phyloP scores from a whole-genome alignment of 2,329 filamentous ascomycete species.

The Scedosporium minutisporum region DNA sequence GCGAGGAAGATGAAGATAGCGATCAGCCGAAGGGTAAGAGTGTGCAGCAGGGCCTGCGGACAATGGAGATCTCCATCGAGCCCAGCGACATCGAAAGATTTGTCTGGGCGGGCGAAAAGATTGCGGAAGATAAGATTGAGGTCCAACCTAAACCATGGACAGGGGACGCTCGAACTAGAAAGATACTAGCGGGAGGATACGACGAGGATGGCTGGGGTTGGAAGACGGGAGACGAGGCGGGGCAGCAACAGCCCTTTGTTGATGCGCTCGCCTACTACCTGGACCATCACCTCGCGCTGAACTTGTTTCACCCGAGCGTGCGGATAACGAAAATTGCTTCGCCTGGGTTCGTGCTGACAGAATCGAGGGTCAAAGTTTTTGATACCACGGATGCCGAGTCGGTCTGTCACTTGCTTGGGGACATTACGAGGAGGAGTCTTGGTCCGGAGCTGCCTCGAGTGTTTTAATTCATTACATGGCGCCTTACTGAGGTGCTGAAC shows the following conservation, averaged over 20 bases:
- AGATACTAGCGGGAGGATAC: conserved; percentile 35
- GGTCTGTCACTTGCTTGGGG: not conserved
- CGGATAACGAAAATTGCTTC: conserved; percentile 43
- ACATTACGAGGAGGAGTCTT: not conserved
- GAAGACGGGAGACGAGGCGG: conserved; percentile 36
- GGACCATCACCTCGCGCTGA: conserved; percentile 41
- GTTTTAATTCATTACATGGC: not conserved
- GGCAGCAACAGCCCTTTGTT: conserved; percentile 38
- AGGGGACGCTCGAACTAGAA: conserved; percentile 26
- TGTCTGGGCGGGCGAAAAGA: conserved; percentile 25
- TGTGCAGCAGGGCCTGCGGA: conserved; percentile 22
- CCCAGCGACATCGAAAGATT: conserved; percentile 38
- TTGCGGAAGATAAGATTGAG: conserved; percentile 9
- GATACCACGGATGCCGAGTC: not conserved
- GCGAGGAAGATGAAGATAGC: conserved; percentile 11
- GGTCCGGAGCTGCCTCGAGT: conserved; percentile 1
- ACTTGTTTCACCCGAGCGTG: conserved; percentile 47
- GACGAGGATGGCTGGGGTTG: conserved; percentile 45
- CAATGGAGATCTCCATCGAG: conserved; percentile 43
- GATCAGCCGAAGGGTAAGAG: not conserved
- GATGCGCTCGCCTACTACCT: conserved; percentile 41
- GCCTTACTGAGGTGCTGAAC: not conserved
- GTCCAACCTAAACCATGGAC: conserved; percentile 17
- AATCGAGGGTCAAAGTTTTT: conserved; percentile 41
- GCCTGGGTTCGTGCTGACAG: conserved; percentile 44